These are phyloP conservation scores for Torulaspora maleeae DNA, from an alignment of 805 yeast species.

Conservation along the genomic window DNA sequence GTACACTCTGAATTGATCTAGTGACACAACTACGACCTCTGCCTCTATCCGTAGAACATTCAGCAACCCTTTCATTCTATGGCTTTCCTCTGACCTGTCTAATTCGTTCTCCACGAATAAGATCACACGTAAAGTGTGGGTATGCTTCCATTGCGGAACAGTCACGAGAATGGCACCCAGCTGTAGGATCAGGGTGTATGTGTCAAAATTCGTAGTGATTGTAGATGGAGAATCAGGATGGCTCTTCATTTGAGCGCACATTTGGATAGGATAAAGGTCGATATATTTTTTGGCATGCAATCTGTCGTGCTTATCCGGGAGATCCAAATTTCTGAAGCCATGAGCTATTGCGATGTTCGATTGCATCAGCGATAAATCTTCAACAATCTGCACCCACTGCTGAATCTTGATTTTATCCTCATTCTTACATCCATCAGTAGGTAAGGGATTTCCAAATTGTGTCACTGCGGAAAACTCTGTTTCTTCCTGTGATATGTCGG, in stretches of 20 bases:
- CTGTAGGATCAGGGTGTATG: slow-evolving; percentile 89
- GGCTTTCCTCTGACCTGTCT: slow-evolving; percentile 67
- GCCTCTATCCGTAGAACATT: slow-evolving; percentile 83
- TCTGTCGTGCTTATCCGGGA: slow-evolving; percentile 48
- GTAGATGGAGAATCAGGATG: slow-evolving; percentile 38
- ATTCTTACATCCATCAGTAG: slow-evolving; percentile 73
- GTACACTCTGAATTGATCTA: slow-evolving; percentile 56
- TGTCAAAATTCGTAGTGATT: slow-evolving; percentile 86
- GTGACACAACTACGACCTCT: slow-evolving; percentile 65
- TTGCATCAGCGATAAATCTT: slow-evolving; percentile 81
- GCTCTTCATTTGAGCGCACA: slow-evolving; percentile 67
- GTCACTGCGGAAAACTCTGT: background rate
- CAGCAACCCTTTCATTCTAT: slow-evolving; percentile 57
- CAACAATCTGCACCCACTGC: slow-evolving; percentile 90
- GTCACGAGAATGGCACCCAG: slow-evolving; percentile 89
- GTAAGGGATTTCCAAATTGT: slow-evolving; percentile 43
- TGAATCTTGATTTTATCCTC: slow-evolving; percentile 64
- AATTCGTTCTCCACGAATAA: slow-evolving; percentile 77
- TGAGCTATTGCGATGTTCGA: slow-evolving; percentile 92
- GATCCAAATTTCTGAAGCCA: slow-evolving; percentile 62
- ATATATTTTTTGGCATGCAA: slow-evolving; percentile 49
- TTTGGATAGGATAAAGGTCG: slow-evolving; percentile 94
- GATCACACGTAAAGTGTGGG: slow-evolving; percentile 71
- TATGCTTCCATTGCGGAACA: slow-evolving; percentile 86
- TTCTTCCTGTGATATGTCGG: slow-evolving; percentile 5